Percentiles rank a stretch among this genome's conserved stretches.
Conservation (phyloP, 192 early-diverging fungal genomes). For the Kappamyces sp. region DNA sequence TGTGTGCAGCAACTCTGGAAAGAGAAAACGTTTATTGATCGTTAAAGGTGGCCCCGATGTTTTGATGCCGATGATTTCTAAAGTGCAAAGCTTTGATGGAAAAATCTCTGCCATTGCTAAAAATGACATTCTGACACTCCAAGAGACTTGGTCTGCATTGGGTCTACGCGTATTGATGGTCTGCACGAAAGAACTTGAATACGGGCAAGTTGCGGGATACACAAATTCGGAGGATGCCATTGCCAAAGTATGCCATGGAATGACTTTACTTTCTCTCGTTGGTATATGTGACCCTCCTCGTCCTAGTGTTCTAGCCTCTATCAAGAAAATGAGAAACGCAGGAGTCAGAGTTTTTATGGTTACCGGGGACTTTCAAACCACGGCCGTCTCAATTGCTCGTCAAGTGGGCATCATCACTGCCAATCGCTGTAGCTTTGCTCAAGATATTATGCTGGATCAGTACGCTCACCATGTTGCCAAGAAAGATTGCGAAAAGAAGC, state of each 20-base stretch:
- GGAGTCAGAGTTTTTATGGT: slow-evolving; percentile 73
- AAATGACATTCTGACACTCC: too few species aligned
- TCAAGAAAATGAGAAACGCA: slow-evolving; percentile 55
- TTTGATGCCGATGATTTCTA: too few species aligned
- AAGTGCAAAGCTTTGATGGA: too few species aligned
- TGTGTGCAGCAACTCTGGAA: neutral
- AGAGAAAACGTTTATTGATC: too few species aligned
- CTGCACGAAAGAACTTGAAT: too few species aligned
- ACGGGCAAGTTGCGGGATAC: too few species aligned
- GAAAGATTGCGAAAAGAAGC: neutral
- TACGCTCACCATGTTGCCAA: neutral
- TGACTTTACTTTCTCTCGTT: slow-evolving; percentile 32
- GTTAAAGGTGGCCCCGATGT: too few species aligned
- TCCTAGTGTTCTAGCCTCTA: slow-evolving; percentile 57
- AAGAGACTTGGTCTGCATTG: too few species aligned
- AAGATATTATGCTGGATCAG: slow-evolving; percentile 9
- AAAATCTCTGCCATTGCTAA: too few species aligned
- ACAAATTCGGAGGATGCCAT: too few species aligned
- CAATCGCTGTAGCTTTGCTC: slow-evolving; percentile 26
- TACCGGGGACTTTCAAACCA: slow-evolving; percentile 73
- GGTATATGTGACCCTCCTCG: slow-evolving; percentile 84
- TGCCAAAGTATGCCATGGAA: too few species aligned
- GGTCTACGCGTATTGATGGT: too few species aligned
- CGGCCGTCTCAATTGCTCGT: slow-evolving; percentile 72
- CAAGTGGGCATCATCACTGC: slow-evolving; percentile 70